phyloP scores from a whole-genome alignment of 139 green algal genomes.

The Chlamydomonas applanata region DNA sequence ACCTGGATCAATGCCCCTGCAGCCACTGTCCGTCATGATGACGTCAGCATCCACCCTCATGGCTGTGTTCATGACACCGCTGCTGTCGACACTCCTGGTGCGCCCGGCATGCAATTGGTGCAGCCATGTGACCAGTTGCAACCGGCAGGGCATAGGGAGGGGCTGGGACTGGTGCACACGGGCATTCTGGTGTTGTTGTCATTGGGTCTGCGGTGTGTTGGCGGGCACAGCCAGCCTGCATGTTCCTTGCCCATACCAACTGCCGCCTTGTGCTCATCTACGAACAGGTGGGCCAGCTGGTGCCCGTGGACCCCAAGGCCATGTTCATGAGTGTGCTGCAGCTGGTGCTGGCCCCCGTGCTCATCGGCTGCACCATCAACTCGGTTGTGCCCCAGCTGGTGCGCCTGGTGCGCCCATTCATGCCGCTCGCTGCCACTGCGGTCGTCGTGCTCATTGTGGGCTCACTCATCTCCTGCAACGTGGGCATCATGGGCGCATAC shows the following conservation, averaged over 20 bases:
- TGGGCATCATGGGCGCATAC: slow-evolving; percentile 3
- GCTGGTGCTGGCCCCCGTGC: slow-evolving; percentile 58
- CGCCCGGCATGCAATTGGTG: not conserved
- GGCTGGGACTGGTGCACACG: not conserved
- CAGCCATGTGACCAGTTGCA: too few relatives aligned
- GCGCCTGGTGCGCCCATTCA: slow-evolving; percentile 48
- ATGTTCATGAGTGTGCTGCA: slow-evolving; percentile 61
- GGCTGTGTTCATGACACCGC: slow-evolving; percentile 52
- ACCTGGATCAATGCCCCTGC: not conserved
- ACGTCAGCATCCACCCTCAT: slow-evolving; percentile 46
- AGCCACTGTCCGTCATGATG: slow-evolving; percentile 50
- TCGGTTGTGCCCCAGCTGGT: not conserved
- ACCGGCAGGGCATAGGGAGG: not conserved
- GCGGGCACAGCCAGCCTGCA: too few relatives aligned
- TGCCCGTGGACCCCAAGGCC: slow-evolving; percentile 48
- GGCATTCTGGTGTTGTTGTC: not conserved
- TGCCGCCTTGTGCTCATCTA: not conserved
- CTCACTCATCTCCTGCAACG: slow-evolving; percentile 54
- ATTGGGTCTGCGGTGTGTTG: too few relatives aligned
- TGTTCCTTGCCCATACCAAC: too few relatives aligned
- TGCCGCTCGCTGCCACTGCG: slow-evolving; percentile 49
- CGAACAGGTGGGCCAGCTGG: slow-evolving; percentile 36
- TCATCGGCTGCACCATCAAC: slow-evolving; percentile 49
- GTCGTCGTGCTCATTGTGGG: slow-evolving; percentile 50
- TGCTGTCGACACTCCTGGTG: slow-evolving; percentile 52